Evolutionary conservation across 768 basidiomycete genomes (phyloP).

Genomic region (Pisolithus albus): DNA sequence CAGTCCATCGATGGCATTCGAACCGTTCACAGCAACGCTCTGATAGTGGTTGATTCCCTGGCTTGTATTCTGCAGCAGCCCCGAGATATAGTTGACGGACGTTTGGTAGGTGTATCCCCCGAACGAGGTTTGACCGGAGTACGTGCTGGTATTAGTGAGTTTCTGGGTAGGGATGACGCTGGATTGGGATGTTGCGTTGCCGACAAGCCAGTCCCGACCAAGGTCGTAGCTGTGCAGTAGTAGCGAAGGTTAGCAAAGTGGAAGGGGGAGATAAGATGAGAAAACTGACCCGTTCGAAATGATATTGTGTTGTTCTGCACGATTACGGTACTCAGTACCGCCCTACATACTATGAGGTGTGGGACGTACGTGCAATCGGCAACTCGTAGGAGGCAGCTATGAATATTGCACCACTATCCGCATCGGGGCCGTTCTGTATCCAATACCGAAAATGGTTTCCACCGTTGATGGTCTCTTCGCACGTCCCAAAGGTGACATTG

Average conservation of each 20-base stretch:
- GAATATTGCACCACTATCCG: conserved; percentile 67
- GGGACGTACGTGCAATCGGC: conserved; percentile 48
- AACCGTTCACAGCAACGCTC: conserved; percentile 43
- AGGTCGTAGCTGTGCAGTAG: conserved; percentile 47
- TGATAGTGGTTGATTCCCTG: conserved; percentile 61
- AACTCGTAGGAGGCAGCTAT: conserved; percentile 70
- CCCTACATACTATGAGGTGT: conserved; percentile 6
- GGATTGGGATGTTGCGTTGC: conserved; percentile 60
- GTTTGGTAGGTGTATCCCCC: conserved; percentile 71
- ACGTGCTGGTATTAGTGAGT: conserved; percentile 47
- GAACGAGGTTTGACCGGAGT: conserved; percentile 54
- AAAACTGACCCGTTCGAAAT: conserved; percentile 53
- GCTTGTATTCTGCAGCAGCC: conserved; percentile 64
- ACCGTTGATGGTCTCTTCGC: conserved; percentile 77
- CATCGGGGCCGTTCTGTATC: conserved; percentile 63
- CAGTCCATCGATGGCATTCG: conserved; percentile 73
- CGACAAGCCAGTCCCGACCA: conserved; percentile 81
- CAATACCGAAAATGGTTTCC: conserved; percentile 89
- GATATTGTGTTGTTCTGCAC: conserved; percentile 60
- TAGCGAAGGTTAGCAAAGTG: not conserved
- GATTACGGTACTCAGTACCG: not conserved
- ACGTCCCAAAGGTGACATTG: conserved; percentile 75
- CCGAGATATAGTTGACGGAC: conserved; percentile 58
- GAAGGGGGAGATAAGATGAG: too few relatives aligned
- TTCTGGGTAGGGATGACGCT: conserved; percentile 18